Percentiles rank a stretch among this genome's conserved stretches.
These are phyloP conservation scores for Tetrahymena malaccensis DNA, from an alignment of 73 alveolate species.

Conservation along the genomic window DNA sequence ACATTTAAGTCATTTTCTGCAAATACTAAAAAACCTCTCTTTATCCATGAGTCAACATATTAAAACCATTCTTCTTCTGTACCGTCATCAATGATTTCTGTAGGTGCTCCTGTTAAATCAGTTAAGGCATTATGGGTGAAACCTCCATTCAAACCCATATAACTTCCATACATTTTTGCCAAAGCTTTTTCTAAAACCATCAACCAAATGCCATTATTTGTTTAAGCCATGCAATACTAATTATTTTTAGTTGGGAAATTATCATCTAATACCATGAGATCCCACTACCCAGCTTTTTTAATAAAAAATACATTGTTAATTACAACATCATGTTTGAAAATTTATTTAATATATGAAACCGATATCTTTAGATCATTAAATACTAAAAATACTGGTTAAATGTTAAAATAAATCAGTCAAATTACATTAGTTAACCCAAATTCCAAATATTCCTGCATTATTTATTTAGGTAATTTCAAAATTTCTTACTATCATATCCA, in stretches of 20 bases:
- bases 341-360: too few species aligned
- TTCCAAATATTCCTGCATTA: neutral
- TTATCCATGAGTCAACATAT: neutral
- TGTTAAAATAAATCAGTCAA: too few species aligned
- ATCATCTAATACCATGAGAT: neutral
- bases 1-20: neutral
- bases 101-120: slow-evolving; percentile 86
- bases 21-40: neutral
- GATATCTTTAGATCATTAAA: too few species aligned
- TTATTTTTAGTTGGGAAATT: neutral
- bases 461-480: neutral
- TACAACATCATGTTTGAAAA: neutral
- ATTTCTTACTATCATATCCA: neutral
- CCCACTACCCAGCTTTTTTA: neutral
- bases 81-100: slow-evolving; percentile 45
- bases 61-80: neutral
- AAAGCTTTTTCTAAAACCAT: slow-evolving; percentile 92
- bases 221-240: neutral
- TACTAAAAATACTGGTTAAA: too few species aligned
- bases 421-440: neutral
- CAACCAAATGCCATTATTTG: slow-evolving; percentile 93
- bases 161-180: slow-evolving; percentile 93
- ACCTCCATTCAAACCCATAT: slow-evolving; percentile 78
- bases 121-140: slow-evolving; percentile 75
- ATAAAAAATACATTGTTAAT: neutral